phyloP scores from a whole-genome alignment of 345 rosid genomes.

The Eucalyptus pauciflora region DNA sequence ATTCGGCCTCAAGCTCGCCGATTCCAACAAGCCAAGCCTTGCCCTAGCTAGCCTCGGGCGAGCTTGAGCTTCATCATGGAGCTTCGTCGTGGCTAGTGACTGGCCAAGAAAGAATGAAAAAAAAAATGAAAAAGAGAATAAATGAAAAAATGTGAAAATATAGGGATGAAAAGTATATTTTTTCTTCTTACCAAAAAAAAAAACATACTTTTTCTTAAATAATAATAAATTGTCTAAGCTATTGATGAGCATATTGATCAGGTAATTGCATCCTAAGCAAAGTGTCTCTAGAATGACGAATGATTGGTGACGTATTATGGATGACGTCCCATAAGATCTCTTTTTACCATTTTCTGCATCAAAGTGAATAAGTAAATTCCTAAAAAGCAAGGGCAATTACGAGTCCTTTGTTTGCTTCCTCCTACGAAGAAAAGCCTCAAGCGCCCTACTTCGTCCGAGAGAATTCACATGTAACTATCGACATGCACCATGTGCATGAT shows the following conservation, averaged over 20 bases:
- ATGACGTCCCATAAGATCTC: neutral
- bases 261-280: neutral
- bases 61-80: too few species aligned
- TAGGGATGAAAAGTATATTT: neutral
- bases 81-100: too few species aligned
- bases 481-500: neutral
- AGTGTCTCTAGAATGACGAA: neutral
- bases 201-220: neutral
- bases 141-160: neutral
- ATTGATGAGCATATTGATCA: neutral
- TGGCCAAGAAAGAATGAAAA: too few species aligned
- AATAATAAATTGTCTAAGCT: neutral
- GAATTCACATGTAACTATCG: neutral
- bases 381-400: neutral
- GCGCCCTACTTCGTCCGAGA: neutral
- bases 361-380: neutral
- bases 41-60: rapidly evolving
- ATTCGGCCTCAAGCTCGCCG: rapidly evolving
- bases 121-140: too few species aligned
- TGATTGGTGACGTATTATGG: neutral
- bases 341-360: neutral
- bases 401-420: neutral
- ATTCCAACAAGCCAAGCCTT: too few species aligned
- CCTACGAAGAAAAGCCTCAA: neutral
- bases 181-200: neutral